Evolutionary conservation across 1,139 yeast species (phyloP).

Genomic region (Saccharomyces hybrid): DNA sequence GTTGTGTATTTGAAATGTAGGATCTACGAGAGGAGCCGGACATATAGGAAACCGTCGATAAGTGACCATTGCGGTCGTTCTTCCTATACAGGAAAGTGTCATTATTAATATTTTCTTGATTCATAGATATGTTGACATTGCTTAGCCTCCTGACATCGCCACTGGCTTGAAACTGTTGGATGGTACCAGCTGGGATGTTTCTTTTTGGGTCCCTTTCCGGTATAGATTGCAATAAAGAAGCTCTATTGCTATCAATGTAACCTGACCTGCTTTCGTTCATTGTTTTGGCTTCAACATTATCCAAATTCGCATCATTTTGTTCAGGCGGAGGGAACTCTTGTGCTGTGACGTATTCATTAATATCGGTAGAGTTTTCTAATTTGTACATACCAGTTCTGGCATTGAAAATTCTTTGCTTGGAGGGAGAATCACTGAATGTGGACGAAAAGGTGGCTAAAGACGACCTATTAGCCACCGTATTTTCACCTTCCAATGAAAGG

Average conservation of each 20-base stretch:
- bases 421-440: conserved; percentile 22
- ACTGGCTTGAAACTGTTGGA: background rate
- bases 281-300: background rate
- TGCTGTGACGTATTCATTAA: conserved; percentile 22
- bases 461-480: conserved; percentile 10
- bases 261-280: background rate
- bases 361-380: conserved; percentile 20
- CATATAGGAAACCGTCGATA: background rate
- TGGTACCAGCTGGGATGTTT: background rate
- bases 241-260: background rate
- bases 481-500: conserved; percentile 9
- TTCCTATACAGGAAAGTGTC: background rate
- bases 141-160: background rate
- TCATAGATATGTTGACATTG: background rate
- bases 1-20: background rate
- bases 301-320: background rate
- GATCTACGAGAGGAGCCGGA: background rate
- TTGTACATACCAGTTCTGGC: conserved; percentile 15
- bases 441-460: conserved; percentile 20
- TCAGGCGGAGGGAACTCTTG: conserved; percentile 16
- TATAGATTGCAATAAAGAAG: background rate
- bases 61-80: background rate
- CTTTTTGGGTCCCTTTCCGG: conserved; percentile 4
- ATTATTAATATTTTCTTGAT: background rate
- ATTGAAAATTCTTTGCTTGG: conserved; percentile 7